These are phyloP conservation scores for Pilatotrama ljubarskyi DNA, from an alignment of 768 basidiomycete species.

Conservation along the genomic window DNA sequence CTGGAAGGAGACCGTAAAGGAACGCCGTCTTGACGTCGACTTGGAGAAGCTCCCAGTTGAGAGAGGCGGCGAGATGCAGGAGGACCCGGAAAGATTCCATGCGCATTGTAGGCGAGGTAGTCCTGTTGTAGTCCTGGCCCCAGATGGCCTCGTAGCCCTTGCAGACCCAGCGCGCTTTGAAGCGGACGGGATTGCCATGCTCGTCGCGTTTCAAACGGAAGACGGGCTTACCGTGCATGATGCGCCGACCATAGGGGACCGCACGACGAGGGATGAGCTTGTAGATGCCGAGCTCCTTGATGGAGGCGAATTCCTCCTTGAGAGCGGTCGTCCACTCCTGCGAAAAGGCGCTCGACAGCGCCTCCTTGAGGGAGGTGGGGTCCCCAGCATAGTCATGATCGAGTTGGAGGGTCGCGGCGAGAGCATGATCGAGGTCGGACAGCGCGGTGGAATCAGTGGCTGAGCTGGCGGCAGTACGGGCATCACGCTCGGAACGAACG, in stretches of 20 bases:
- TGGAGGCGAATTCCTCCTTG: conserved; percentile 22
- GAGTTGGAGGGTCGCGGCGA: conserved; percentile 18
- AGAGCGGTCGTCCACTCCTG: conserved; percentile 26
- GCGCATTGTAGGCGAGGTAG: conserved; percentile 41
- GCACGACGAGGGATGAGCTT: conserved; percentile 25
- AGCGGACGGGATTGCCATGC: conserved; percentile 17
- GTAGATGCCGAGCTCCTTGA: conserved; percentile 23
- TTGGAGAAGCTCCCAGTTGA: conserved; percentile 40
- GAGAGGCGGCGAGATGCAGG: conserved; percentile 35
- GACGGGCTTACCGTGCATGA: conserved; percentile 25
- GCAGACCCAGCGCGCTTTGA: conserved; percentile 42
- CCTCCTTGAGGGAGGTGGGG: conserved; percentile 22
- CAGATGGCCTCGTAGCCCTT: conserved; percentile 43
- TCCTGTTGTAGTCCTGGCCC: conserved; percentile 44
- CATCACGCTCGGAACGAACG: conserved; percentile 5
- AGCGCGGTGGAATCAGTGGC: background rate
- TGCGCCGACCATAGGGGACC: background rate
- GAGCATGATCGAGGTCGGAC: background rate
- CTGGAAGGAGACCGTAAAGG: conserved; percentile 33
- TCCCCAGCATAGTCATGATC: conserved; percentile 23
- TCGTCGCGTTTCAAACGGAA: conserved; percentile 29
- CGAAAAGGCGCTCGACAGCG: conserved; percentile 18
- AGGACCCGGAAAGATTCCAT: conserved; percentile 41
- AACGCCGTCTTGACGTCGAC: too few relatives aligned
- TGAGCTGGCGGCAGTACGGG: background rate